Evolutionary conservation across 1,284 basidiomycete genomes (phyloP), one percentile per base, ranked within the genome.

Genomic region (Flammula alnicola): DNA sequence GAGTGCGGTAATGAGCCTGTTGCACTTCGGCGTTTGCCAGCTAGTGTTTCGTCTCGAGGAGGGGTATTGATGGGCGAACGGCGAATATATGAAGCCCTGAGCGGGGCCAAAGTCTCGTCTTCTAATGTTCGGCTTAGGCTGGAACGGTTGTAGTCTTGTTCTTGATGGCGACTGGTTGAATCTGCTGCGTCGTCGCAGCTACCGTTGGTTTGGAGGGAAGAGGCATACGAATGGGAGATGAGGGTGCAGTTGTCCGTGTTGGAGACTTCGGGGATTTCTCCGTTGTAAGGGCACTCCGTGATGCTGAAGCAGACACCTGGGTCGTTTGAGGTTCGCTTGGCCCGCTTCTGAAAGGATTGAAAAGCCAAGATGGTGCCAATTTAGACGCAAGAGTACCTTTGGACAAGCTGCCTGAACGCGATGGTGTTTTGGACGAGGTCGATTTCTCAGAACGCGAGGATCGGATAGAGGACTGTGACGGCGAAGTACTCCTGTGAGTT

Each of bases 341-440:
- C 0, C 71, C 79, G 51, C 78, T 81, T 30, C 85, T 74, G 65
- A 91, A 91, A 3, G 84, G 79, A 57, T 83, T 88, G 63, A 90
- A 84, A 6, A 91, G 66, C 89, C 89, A 92, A 6, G 83, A 76
- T 0, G 87, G 79, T 2, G 86, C 73, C 27, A 89, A 74, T 58
- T 83, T 88, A 1, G 86, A 81, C 5, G 77, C 72, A 7, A 82
- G 53, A 0, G 75, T 69, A 1, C 68, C 63, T 19, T 76, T 74
- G 4, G 70, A 57, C 37, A 66, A 61, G 54, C 25, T 52, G 51
- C 58, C 51, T 12, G 42, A 53, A 19, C 48, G 55, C 2, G 49
- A 58, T 37, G 47, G 58, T 25, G 57, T 63, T 36, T 66, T 69
- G 19, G 74, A 72, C 6, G 75, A 69, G 3, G 69, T 67, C 9